These are phyloP conservation scores for Aschersonia sp. DNA, from an alignment of 2,329 filamentous ascomycete genomes.

Conservation along the genomic window DNA sequence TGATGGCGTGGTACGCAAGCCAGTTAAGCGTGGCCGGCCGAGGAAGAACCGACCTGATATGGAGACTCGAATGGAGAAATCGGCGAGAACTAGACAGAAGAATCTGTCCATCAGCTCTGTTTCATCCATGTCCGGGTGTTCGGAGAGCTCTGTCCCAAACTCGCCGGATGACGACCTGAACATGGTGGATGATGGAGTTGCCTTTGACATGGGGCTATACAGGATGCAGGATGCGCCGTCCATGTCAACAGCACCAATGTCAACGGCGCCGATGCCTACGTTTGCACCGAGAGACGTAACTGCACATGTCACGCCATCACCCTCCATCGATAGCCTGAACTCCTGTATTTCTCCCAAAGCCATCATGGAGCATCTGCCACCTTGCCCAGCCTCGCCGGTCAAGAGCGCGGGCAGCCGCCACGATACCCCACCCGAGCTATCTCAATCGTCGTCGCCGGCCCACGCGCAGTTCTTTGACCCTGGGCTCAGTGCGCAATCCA, in stretches of 20 bases:
- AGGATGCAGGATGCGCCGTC: background rate
- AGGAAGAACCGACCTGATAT: conserved; percentile 45
- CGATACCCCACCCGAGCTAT: conserved; percentile 44
- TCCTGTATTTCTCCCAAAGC: conserved; percentile 33
- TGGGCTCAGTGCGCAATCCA: conserved; percentile 21
- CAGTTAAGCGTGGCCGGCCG: conserved; percentile 48
- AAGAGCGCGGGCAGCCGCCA: conserved; percentile 36
- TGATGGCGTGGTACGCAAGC: conserved; percentile 53
- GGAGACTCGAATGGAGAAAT: conserved; percentile 41
- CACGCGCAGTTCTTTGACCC: conserved; percentile 31
- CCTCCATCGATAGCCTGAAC: conserved; percentile 21
- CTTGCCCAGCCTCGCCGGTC: conserved; percentile 29
- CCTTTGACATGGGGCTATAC: conserved; percentile 7
- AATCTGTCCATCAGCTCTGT: conserved; percentile 31
- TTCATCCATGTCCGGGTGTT: conserved; percentile 40
- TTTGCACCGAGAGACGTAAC: conserved; percentile 16
- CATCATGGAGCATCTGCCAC: conserved; percentile 21
- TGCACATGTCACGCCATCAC: conserved; percentile 21
- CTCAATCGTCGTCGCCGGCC: conserved; percentile 44
- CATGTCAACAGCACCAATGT: conserved; percentile 21
- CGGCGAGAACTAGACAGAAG: conserved; percentile 41
- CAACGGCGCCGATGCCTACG: conserved; percentile 29
- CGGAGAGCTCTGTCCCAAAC: conserved; percentile 38
- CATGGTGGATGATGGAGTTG: conserved; percentile 32
- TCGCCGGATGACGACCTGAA: conserved; percentile 36